Evolutionary conservation across 495 filamentous ascomycete genomes (phyloP), one percentile per base, ranked within the genome.

Genomic region (Talaromyces liani): DNA sequence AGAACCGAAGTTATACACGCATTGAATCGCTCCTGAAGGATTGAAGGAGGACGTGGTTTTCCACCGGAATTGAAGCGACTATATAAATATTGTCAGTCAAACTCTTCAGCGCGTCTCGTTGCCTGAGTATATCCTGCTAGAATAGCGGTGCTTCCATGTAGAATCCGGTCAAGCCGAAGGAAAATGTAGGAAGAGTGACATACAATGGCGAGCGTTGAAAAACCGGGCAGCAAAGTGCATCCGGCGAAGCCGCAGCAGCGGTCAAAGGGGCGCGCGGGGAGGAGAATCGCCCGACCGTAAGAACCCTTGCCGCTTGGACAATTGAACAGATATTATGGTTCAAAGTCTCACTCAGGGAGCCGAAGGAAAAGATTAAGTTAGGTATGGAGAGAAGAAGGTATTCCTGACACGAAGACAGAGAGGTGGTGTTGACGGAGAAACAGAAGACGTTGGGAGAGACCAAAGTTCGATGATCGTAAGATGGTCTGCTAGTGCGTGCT

Each of bases 351-450:
- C 45, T 49, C 45, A 22, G 45, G n/a, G 45, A 20, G n/a, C 45
- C 18, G 39, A 39, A 8, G n/a, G 14, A 36, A 10, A 24, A 24
- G n/a, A 22, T n/a, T n/a, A 24, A 2, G 2, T 29, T 25, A 47
- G 58, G 58, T 14, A 29, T 20, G 39, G 36, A 41, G 20, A 36
- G 36, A 47, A 45, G 24, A 22, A 16, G 22, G 58, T 29, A 60
- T 41, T 60, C 58, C 58, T 60, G 58, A 27, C 58, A 60, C 12
- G 58, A 47, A 49, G 58, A 60, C 58, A 60, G 58, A 45, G 36
- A 47, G 58, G 36, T 41, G 22, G 51, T 14, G 51, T 24, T 55
- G 51, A 25, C 22, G 9, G n/a, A 24, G 25, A 27, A 49, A 49
- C n/a, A 49, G 45, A 49, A 20, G 45, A 49, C n/a, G 18, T 7